Evolutionary conservation across 352 stramenopile species (phyloP), one percentile per base, ranked within the genome.

Genomic region (Pythium sukuiense): DNA sequence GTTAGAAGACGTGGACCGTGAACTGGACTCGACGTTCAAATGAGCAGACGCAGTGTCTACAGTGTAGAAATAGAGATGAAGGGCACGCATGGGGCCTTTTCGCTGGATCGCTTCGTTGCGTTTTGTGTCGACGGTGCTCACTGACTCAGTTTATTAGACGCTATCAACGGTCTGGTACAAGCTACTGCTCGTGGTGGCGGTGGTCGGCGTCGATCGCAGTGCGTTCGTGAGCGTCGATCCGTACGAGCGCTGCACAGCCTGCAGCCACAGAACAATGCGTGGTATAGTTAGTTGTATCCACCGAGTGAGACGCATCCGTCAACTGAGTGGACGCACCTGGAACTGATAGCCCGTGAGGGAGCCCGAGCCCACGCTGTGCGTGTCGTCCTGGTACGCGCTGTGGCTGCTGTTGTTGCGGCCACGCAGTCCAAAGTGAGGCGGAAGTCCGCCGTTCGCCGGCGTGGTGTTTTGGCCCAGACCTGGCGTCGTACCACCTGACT

Each of bases 321-420:
- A n/a, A n/a, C n/a, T n/a, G n/a, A n/a, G n/a, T n/a, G n/a, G n/a
- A n/a, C 56, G 61, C 64, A 88, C 79, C 76, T 89, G 80, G 63
- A 87, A 89, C 59, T 87, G 80, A 66, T 87, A 89, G 2, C 80
- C 80, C 11, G 80, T 85, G 41, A 89, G 76, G 68, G 81, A 85
- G 58, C 72, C 74, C 6, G 77, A 72, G 48, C 65, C 65, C 26
- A 67, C 60, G 26, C 63, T 69, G 27, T 69, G 63, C 14, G 67
- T 67, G 65, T 86, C 78, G 67, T 89, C 78, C 37, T 79, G 72
- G 55, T 82, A 85, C 43, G 71, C 71, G 53, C 74, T 73, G 56
- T 80, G 71, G 48, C 61, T 62, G 46, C 56, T 67, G 61, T 67
- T 72, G 41, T 67, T 75, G 32, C 76, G 71, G 13, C 74, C 37